Conservation (phyloP, 345 rosid species). For the Brassica carinata region DNA sequence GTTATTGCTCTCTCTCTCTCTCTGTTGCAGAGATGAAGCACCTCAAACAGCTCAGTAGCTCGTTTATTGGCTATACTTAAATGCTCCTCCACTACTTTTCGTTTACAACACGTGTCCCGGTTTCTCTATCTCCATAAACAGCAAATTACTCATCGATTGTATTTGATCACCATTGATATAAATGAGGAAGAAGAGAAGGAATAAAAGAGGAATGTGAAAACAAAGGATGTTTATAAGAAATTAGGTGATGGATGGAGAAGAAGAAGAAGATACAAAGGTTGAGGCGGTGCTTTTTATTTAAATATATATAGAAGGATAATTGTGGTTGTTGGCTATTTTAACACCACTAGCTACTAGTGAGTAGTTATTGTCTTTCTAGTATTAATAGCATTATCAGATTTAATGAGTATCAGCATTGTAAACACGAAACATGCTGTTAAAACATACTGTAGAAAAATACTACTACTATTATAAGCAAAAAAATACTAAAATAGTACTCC, state of each 20-base stretch:
- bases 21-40: conserved; percentile 15
- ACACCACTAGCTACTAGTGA: neutral
- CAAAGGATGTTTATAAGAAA: neutral
- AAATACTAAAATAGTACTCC: neutral
- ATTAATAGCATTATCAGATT: neutral
- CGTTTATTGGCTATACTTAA: conserved; percentile 39
- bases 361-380: neutral
- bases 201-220: neutral
- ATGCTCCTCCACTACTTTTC: conserved; percentile 23
- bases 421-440: neutral
- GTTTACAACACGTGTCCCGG: conserved; percentile 20
- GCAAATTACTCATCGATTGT: conserved; percentile 20
- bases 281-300: neutral
- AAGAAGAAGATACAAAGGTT: neutral
- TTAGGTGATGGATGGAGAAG: neutral
- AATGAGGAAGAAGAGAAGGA: conserved; percentile 10
- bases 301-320: neutral
- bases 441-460: neutral
- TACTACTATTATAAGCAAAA: neutral
- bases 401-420: neutral
- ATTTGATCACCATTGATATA: conserved; percentile 26
- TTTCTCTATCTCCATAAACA: conserved; percentile 13
- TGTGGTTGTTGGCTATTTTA: conserved; percentile 9
- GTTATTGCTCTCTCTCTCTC: conserved; percentile 24
- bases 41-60: conserved; percentile 33